Evolutionary conservation across 192 early-diverging fungal genomes (phyloP), one percentile per base, ranked within the genome.

Genomic region (Coemansia sp.): DNA sequence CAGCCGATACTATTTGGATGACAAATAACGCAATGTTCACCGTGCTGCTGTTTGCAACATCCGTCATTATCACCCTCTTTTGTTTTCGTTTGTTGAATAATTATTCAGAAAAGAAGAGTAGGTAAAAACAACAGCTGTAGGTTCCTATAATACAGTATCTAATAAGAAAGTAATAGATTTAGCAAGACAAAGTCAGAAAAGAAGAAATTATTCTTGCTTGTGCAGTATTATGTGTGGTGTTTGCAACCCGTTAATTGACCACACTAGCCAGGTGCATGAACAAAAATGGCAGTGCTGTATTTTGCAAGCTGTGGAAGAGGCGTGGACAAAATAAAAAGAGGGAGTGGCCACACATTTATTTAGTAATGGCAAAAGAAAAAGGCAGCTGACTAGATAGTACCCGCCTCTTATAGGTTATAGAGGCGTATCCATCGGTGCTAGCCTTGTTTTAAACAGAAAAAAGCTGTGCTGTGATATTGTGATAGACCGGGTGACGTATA

Each of bases 1-100:
- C 79, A 0, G 72, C 79, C 0, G 79, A 75, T 38, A 72, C 66
- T 56, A 80, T 73, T 45, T 80, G 71, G 19, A 75, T 55, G 25
- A 75, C 70, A 60, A 80, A 80, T 25, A 75, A 54, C 7, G 79
- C 65, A 21, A 73, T 76, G 23, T 72, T 76, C n/a, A 39, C 60
- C 27, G 48, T 69, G 62, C 65, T 59, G 54, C 66, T 79, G 48
- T 62, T 67, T 41, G 68, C 39, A 38, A 47, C 43, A 55, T 74
- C 68, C 43, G 59, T 55, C 70, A 79, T 73, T 58, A 21, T 52
- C 62, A 60, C 22, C 14, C n/a, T 37, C 21, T 21, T 21, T 21
- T 21, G 21, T 21, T 56, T 47, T 47, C 14, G 12, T n/a, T 47
- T 3, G 43, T 17, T 12, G 14, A 47, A 47, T 12, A 47, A 47